Conservation (phyloP, 1,284 basidiomycete species). For the Exobasidium rhododendri region DNA sequence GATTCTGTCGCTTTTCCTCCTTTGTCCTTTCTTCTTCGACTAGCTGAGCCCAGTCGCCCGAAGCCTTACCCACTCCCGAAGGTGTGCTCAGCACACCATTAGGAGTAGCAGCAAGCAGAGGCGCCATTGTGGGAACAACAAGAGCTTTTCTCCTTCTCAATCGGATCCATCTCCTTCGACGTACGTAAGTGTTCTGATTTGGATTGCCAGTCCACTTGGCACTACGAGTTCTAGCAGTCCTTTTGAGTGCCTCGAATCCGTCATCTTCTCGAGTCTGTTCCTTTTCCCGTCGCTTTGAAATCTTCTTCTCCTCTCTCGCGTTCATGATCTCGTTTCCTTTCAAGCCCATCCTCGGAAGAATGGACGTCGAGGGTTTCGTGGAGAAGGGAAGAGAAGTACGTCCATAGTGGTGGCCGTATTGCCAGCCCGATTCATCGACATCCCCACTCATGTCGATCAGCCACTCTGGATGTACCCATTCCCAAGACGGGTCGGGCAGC, state of each 20-base stretch:
- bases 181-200: slow-evolving; percentile 43
- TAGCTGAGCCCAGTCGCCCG: slow-evolving; percentile 11
- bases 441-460: slow-evolving; percentile 54
- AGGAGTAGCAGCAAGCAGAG: neutral
- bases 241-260: slow-evolving; percentile 49
- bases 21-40: neutral
- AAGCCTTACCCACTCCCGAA: neutral
- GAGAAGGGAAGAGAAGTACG: slow-evolving; percentile 28
- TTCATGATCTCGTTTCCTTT: slow-evolving; percentile 37
- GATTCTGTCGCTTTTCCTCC: neutral
- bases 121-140: neutral
- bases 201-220: slow-evolving; percentile 45
- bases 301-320: slow-evolving; percentile 21
- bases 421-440: slow-evolving; percentile 53
- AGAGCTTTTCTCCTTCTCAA: slow-evolving; percentile 29
- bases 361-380: slow-evolving; percentile 22
- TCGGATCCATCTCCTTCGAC: slow-evolving; percentile 49
- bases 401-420: slow-evolving; percentile 50
- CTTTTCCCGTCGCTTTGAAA: slow-evolving; percentile 27
- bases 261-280: slow-evolving; percentile 38
- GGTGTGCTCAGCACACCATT: neutral
- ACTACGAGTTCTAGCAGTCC: slow-evolving; percentile 33
- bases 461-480: slow-evolving; percentile 53
- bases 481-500: slow-evolving; percentile 52
- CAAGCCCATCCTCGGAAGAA: slow-evolving; percentile 28